Conservation (phyloP, 345 rosid genomes). For the Citrus unshiu region DNA sequence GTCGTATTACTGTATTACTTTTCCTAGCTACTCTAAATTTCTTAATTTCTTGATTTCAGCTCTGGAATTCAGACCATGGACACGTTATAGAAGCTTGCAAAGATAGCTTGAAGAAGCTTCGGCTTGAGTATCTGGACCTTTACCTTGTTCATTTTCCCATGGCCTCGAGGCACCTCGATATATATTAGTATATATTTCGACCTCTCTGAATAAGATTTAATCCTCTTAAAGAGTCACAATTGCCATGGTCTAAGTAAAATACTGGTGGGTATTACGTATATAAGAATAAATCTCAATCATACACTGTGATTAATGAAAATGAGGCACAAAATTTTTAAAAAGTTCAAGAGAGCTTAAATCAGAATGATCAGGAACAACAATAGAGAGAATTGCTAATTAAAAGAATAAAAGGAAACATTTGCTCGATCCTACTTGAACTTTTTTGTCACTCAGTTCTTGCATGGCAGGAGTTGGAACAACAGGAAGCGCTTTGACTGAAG, state of each 20-base stretch:
- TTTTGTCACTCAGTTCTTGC: neutral
- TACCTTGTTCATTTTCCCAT: conserved; percentile 85
- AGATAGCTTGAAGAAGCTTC: conserved; percentile 83
- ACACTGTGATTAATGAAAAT: no score
- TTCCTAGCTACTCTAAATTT: neutral
- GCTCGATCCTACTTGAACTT: neutral
- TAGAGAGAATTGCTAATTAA: neutral
- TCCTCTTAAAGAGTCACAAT: neutral
- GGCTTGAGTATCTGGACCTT: conserved; percentile 80
- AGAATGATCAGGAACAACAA: no score
- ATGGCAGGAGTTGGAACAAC: conserved; percentile 66
- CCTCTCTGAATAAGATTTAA: neutral
- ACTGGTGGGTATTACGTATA: no score
- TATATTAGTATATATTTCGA: neutral
- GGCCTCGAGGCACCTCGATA: conserved; percentile 72
- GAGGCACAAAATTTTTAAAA: no score
- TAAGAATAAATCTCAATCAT: no score
- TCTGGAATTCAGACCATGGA: conserved; percentile 96
- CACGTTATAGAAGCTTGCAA: conserved; percentile 84
- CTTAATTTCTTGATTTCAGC: conserved; percentile 33
- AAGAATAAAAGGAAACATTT: no score
- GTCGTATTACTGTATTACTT: no score
- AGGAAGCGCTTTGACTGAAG: conserved; percentile 61
- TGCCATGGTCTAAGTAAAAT: no score
- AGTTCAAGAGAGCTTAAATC: no score